phyloP scores from a whole-genome alignment of 352 stramenopile genomes.

The Phytopythium montanum region DNA sequence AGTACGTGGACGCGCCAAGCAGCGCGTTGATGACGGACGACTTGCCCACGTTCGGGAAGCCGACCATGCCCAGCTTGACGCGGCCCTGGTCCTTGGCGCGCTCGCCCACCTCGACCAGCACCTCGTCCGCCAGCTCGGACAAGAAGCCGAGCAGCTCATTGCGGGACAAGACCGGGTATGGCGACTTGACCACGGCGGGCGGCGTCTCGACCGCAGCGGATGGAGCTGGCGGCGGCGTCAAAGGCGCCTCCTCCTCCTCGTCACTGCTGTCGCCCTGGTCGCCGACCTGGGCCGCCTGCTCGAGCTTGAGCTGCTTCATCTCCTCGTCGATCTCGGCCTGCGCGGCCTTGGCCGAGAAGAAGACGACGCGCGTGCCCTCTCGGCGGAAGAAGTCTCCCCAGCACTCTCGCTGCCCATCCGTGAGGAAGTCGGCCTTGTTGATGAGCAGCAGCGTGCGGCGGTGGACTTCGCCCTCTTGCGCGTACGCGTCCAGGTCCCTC shows the following conservation, averaged over 20 bases:
- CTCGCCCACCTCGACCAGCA: slow-evolving; percentile 54
- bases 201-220: neutral
- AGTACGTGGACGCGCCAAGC: slow-evolving; percentile 93
- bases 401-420: slow-evolving; percentile 71
- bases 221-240: neutral
- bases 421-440: slow-evolving; percentile 99
- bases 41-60: slow-evolving; percentile 99
- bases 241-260: slow-evolving; percentile 12
- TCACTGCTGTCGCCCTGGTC: neutral
- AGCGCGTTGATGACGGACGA: slow-evolving; percentile 99
- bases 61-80: slow-evolving; percentile 97
- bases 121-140: slow-evolving; percentile 41
- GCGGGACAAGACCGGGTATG: slow-evolving; percentile 68
- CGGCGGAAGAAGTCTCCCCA: slow-evolving; percentile 96
- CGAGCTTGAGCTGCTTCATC: slow-evolving; percentile 54
- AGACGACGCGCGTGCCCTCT: slow-evolving; percentile 92
- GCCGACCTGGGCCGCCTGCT: slow-evolving; percentile 3
- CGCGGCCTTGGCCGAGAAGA: slow-evolving; percentile 97
- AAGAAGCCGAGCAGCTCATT: slow-evolving; percentile 77
- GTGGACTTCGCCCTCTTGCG: slow-evolving; percentile 84
- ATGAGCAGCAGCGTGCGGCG: slow-evolving; percentile 96
- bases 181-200: slow-evolving; percentile 6
- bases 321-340: slow-evolving; percentile 90
- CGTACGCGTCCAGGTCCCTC: slow-evolving; percentile 94
- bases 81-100: slow-evolving; percentile 80